These are phyloP conservation scores for Sideroxylon spinosum DNA, from an alignment of 179 eudicot genomes.

Conservation along the genomic window DNA sequence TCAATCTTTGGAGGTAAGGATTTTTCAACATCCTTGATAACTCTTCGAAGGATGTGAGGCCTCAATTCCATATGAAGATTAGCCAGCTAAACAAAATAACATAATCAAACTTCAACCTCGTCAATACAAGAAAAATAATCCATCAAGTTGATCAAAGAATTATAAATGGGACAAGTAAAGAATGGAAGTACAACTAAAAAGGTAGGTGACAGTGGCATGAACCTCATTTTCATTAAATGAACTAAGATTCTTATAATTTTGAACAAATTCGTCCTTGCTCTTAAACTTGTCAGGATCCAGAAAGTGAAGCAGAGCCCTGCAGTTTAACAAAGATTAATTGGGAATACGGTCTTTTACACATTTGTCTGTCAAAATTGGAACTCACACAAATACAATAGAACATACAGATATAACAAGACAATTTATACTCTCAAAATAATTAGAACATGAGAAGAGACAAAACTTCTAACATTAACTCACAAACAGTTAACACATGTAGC, in stretches of 20 bases:
- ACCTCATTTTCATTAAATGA: conserved; percentile 97
- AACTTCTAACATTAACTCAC: too few species aligned
- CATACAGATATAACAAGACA: too few species aligned
- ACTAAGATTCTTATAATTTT: conserved; percentile 95
- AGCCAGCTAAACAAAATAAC: conserved; percentile 57
- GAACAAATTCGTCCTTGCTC: conserved; percentile 88
- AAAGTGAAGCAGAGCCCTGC: conserved; percentile 98
- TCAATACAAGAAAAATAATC: background rate
- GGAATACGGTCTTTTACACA: background rate
- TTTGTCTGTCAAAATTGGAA: background rate
- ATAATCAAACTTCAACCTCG: conserved; percentile 16
- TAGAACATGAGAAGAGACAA: too few species aligned
- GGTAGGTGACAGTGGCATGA: background rate
- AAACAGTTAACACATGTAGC: too few species aligned
- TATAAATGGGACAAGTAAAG: background rate
- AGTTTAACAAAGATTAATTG: conserved; percentile 4
- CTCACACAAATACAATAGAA: background rate
- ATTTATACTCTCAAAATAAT: background rate
- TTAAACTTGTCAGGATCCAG: conserved; percentile 86
- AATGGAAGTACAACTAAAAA: background rate
- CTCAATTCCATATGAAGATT: conserved; percentile 98
- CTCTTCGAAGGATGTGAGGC: conserved; percentile 98
- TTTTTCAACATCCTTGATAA: conserved; percentile 98
- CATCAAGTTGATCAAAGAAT: background rate
- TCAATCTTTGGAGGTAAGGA: conserved; percentile 99